phyloP scores from a whole-genome alignment of 2,329 filamentous ascomycete genomes.

The Penicillium sp. region DNA sequence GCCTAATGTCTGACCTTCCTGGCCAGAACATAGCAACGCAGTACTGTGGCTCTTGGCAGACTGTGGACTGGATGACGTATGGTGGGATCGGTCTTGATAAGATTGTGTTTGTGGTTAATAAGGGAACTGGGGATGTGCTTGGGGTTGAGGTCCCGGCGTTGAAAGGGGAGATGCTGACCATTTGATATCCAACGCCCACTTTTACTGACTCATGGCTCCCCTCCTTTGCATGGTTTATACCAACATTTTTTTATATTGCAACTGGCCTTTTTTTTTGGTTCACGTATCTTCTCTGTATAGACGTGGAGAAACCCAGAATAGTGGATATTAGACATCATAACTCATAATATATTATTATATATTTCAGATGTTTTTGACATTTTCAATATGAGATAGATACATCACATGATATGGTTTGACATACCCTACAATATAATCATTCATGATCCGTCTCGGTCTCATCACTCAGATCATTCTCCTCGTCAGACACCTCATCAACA shows the following conservation, averaged over 20 bases:
- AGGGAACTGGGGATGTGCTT: slow-evolving; percentile 26
- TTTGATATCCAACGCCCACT: not conserved
- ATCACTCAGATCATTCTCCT: slow-evolving; percentile 45
- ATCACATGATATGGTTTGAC: slow-evolving; percentile 4
- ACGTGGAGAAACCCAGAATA: not conserved
- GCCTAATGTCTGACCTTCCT: slow-evolving; percentile 36
- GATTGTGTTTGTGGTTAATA: slow-evolving; percentile 37
- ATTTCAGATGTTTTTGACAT: slow-evolving; percentile 14
- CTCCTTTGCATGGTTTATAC: not conserved
- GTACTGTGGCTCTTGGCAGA: slow-evolving; percentile 39
- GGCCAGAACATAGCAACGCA: slow-evolving; percentile 23
- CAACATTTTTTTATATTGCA: not conserved
- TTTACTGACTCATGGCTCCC: not conserved
- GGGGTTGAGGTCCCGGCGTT: slow-evolving; percentile 43
- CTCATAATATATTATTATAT: slow-evolving; percentile 13
- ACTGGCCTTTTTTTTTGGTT: not conserved
- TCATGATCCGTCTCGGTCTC: slow-evolving; percentile 52
- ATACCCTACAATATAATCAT: not conserved
- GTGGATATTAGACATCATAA: not conserved
- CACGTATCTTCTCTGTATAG: not conserved
- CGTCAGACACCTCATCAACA: slow-evolving; percentile 31
- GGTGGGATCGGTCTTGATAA: slow-evolving; percentile 40
- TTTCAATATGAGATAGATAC: not conserved
- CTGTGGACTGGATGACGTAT: slow-evolving; percentile 44
- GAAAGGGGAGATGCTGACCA: slow-evolving; percentile 26